A percentile compares a stretch with the other conserved stretches of the same genome.
These are phyloP conservation scores for Xanthoparmelia taractica DNA, from an alignment of 495 filamentous ascomycete species.

Conservation along the genomic window DNA sequence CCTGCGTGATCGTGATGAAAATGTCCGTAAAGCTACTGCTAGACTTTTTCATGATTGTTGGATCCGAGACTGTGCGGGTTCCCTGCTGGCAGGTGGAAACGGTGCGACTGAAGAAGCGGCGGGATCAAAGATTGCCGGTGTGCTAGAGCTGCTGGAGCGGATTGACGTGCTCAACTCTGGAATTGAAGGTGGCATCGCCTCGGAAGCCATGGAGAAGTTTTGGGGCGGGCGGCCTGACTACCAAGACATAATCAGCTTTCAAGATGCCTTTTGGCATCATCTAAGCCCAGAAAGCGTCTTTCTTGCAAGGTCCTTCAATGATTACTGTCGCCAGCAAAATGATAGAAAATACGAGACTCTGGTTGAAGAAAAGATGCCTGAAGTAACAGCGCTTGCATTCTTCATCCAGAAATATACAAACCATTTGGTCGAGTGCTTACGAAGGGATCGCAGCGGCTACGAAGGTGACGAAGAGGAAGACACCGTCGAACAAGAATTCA, in stretches of 20 bases:
- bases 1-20: slow-evolving; percentile 87
- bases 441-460: slow-evolving; percentile 43
- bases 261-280: slow-evolving; percentile 80
- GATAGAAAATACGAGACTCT: slow-evolving; percentile 62
- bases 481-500: slow-evolving; percentile 78
- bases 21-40: slow-evolving; percentile 82
- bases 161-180: slow-evolving; percentile 90
- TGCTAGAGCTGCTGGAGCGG: slow-evolving; percentile 86
- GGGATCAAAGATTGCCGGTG: slow-evolving; percentile 60
- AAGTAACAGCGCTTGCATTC: slow-evolving; percentile 81
- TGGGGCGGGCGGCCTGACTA: slow-evolving; percentile 94
- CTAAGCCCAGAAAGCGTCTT: slow-evolving; percentile 82
- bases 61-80: slow-evolving; percentile 85
- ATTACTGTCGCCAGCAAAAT: slow-evolving; percentile 69
- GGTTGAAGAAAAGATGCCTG: slow-evolving; percentile 87
- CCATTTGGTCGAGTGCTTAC: slow-evolving; percentile 61
- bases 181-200: slow-evolving; percentile 77
- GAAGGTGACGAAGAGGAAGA: slow-evolving; percentile 70
- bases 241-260: slow-evolving; percentile 68
- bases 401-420: slow-evolving; percentile 73
- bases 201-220: slow-evolving; percentile 90
- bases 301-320: slow-evolving; percentile 82
- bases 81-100: slow-evolving; percentile 42
- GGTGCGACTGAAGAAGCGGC: slow-evolving; percentile 41
- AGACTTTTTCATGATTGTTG: slow-evolving; percentile 88